Base-by-base conservation (phyloP, 2,329 filamentous ascomycete species). In the Herpotrichia juniperi region DNA sequence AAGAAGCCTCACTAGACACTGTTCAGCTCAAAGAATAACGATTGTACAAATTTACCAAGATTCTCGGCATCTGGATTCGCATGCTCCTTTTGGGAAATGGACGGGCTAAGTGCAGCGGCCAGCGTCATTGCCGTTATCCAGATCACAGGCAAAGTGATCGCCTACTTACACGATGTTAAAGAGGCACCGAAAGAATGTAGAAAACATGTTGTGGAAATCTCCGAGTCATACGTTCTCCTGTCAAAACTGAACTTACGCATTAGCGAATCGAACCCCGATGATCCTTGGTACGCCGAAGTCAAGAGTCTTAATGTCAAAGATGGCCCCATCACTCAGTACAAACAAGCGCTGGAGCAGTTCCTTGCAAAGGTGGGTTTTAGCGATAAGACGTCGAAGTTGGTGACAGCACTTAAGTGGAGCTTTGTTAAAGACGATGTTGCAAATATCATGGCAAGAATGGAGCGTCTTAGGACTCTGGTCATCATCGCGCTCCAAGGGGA, bases 81-180 rank as follows among this genome's bases (percentile, higher is more conserved):
- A n/a, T n/a, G n/a, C n/a, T n/a, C n/a, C n/a, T n/a, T n/a, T n/a
- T n/a, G n/a, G n/a, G n/a, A n/a, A n/a, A 63, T 61, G 60, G 64
- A 66, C 47, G 54, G 56, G 43, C 56, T 67, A 17, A 60, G 51
- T 35, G 42, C 61, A 9, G 58, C 59, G 3, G 59, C 62, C 28
- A 62, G 61, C 52, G 57, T 67, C 25, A 58, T 63, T 43, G 47
- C 59, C 22, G 31, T 67, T 30, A 42, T 65, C 19, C 46, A 65
- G 32, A 46, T 63, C 17, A 49, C 62, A 11, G 42, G 14, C 22
- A 62, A 51, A 34, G 43, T 61, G 12, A 42, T 58, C 24, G 42
- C 30, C 21, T 64, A 63, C 43, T 37, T 66, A 22, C 59, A 59
- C 43, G 50, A 61, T 32, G 54, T 65, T 10, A 66, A 59, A 43